Evolutionary conservation across 495 filamentous ascomycete genomes (phyloP).

Genomic region (Penicillium canariense): DNA sequence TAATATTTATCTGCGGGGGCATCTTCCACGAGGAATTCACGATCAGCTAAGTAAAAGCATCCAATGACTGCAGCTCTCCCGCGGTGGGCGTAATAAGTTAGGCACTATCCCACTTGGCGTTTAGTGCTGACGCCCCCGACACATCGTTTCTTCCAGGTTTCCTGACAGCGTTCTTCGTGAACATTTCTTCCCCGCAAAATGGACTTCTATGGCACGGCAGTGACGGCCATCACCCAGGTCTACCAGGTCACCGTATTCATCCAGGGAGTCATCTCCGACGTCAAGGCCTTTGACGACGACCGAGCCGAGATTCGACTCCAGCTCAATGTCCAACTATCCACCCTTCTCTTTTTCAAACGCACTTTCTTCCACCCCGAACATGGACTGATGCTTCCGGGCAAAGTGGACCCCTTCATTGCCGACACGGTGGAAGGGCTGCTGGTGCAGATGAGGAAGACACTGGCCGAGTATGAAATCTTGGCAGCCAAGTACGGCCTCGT

Average conservation of each 20-base stretch:
- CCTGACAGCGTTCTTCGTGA: background rate
- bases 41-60: background rate
- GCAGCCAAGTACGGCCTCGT: conserved; percentile 13
- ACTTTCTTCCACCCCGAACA: conserved; percentile 14
- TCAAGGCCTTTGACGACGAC: conserved; percentile 24
- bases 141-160: background rate
- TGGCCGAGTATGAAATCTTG: conserved; percentile 19
- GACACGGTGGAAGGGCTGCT: conserved; percentile 18
- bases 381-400: conserved; percentile 17
- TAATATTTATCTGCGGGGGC: too few relatives aligned
- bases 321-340: conserved; percentile 16
- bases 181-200: conserved; percentile 7
- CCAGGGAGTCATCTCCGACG: conserved; percentile 21
- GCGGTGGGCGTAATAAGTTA: background rate
- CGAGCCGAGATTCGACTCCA: conserved; percentile 18
- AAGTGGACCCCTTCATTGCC: conserved; percentile 15
- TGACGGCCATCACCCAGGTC: conserved; percentile 19
- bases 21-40: background rate
- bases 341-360: conserved; percentile 17
- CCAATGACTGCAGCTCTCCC: background rate
- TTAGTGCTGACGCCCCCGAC: conserved; percentile 8
- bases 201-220: conserved; percentile 25
- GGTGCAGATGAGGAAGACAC: conserved; percentile 12
- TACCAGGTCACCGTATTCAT: conserved; percentile 25
- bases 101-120: background rate